Evolutionary conservation across 495 filamentous ascomycete species (phyloP), one percentile per base, ranked within the genome.

Genomic region (Hypoxylon fuscum): DNA sequence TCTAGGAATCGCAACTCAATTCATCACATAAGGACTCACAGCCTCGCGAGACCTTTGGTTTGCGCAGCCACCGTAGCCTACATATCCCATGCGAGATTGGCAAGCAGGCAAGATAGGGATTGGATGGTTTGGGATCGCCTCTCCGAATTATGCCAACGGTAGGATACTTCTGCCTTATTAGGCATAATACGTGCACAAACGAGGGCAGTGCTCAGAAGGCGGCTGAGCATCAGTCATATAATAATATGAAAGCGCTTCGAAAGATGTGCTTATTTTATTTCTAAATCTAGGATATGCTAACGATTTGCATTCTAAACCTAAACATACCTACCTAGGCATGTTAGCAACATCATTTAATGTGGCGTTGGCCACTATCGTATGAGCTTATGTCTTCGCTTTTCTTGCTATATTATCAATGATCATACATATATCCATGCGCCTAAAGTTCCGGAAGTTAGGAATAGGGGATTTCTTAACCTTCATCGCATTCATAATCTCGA

Each of bases 341-440:
- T 17, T 34, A n/a, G 17, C 15, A 22, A 14, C 23, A 11, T 4
- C 15, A 22, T 57, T 44, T 3, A 18, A 41, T n/a, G 66, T 69
- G 35, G 60, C 55, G 10, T 46, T 60, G 12, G 64, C 46, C 46
- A 72, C 68, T 11, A 61, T 63, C 29, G 42, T 57, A 15, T 69
- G 42, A 29, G 67, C 50, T 50, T 66, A 49, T 51, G 25, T 52
- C 12, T 59, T 59, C 31, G 20, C 27, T 22, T 35, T 44, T 27
- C 6, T 59, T 23, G 25, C 55, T 29, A n/a, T 45, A 27, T 12
- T 59, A 12, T 51, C 37, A 20, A 11, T 59, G 3, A 8, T 18
- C 14, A 37, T 59, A 8, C 38, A 51, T 7, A 5, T 14, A 37
- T 40, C 9, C 38, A 18, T 43, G 11, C 23, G 18, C 37, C 1